Evolutionary conservation across 176 grass and related monocot species (phyloP).

Genomic region (Chloris gayana): DNA sequence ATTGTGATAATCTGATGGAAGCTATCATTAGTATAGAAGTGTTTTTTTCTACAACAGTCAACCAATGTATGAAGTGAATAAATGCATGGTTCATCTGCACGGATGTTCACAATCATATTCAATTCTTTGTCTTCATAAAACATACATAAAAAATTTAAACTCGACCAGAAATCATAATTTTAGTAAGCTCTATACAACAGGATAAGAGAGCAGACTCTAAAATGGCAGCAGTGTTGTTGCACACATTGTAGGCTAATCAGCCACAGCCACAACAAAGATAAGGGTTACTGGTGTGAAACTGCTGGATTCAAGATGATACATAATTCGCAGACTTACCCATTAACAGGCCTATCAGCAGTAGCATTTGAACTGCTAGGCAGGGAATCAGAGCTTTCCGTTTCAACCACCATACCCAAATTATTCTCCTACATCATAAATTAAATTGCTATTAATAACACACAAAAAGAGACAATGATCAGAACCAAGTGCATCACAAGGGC

Average conservation of each 20-base stretch:
- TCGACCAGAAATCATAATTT: background rate
- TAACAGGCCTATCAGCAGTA: conserved; percentile 7
- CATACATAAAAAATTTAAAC: background rate
- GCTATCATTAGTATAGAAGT: conserved; percentile 11
- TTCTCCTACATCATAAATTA: conserved; percentile 23
- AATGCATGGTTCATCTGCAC: background rate
- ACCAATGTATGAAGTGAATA: conserved; percentile 7
- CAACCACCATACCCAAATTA: conserved; percentile 54
- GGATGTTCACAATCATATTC: background rate
- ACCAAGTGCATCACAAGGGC: conserved; percentile 3
- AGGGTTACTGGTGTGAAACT: background rate
- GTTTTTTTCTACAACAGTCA: background rate
- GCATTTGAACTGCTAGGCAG: conserved; percentile 38
- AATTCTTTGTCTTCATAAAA: background rate
- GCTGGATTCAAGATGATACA: conserved; percentile 1
- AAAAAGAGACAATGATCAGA: background rate
- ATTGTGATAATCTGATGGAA: background rate
- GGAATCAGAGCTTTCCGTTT: conserved; percentile 45
- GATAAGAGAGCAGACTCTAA: background rate
- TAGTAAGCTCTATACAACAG: background rate
- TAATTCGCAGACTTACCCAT: conserved; percentile 44
- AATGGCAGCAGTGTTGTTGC: background rate
- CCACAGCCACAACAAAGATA: background rate
- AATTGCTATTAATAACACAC: background rate
- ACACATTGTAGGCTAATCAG: background rate